Evolutionary conservation across 2,329 filamentous ascomycete species (phyloP).

Genomic region (Cordyceps cateniannulata): DNA sequence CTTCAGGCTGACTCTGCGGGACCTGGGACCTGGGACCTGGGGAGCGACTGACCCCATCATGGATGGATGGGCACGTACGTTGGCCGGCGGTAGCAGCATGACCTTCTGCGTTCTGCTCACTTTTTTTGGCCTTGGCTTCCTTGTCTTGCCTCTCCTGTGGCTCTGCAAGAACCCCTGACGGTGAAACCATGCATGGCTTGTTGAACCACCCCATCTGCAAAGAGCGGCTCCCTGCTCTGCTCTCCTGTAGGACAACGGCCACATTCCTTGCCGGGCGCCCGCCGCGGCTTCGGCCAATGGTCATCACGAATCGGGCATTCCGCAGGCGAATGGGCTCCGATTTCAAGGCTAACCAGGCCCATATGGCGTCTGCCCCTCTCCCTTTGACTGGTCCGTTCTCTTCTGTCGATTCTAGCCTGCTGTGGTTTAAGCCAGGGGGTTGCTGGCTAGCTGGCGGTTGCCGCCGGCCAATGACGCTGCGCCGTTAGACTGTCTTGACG

Average conservation of each 20-base stretch:
- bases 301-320: neutral
- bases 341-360: constrained; percentile 1
- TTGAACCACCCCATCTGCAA: constrained; percentile 11
- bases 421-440: neutral
- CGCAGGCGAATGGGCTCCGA: neutral
- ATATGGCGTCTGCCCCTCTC: neutral
- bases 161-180: constrained; percentile 4
- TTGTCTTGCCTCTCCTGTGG: neutral
- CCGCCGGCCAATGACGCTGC: neutral
- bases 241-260: neutral
- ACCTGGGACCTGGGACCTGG: too few relatives aligned
- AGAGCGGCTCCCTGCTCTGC: neutral
- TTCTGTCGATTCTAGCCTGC: neutral
- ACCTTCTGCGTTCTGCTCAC: neutral
- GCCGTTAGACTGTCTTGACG: neutral
- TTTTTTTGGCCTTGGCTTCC: neutral
- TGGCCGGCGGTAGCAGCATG: too few relatives aligned
- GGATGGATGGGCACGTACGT: neutral
- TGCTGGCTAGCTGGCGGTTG: neutral
- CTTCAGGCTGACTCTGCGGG: neutral
- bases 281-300: neutral
- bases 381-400: constrained; percentile 4
- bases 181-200: constrained; percentile 2
- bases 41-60: neutral
- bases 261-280: neutral